Evolutionary conservation across 441 rosid genomes (phyloP), one percentile per base, ranked within the genome.

Genomic region (Gossypium schwendimanii): DNA sequence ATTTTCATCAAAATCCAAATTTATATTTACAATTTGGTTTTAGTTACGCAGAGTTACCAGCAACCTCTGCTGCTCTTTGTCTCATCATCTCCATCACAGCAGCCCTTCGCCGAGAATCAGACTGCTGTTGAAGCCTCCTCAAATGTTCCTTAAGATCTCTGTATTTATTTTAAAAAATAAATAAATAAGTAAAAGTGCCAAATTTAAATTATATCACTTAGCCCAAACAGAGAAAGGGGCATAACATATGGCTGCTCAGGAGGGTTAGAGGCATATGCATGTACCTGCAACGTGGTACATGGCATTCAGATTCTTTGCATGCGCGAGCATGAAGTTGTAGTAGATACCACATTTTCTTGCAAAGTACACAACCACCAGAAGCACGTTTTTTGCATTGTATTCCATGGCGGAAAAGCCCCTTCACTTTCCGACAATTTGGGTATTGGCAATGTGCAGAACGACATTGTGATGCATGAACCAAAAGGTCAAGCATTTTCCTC

Each of bases 41-140:
- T 55, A 36, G 44, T 91, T 81, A 91, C 54, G 90, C 90, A 0
- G 92, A 80, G 75, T 78, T 85, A 59, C 85, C 90, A 70, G 86
- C 98, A 67, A 96, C 98, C 82, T 96, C 98, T n/a, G 98, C 97
- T 72, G 98, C 98, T 83, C 99, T 87, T 80, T 96, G 98, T 79
- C 99, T 92, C 99, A 96, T 93, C 99, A 96, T 96, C 87, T 96
- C 98, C 97, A 90, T 96, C 74, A 96, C 99, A 72, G 99, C 99
- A 73, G 98, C 98, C 83, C 99, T 89, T 5, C 99, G 88, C 60
- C 99, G 83, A 47, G 99, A 92, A 84, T 96, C 99, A 54, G 99
- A 92, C 83, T 96, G 99, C 83, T 96, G 99, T 81, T 93, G 98
- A 71, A 90, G 83, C 82, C 98, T 88, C 84, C 98, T 89, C 79